A percentile compares a stretch with the other conserved stretches of the same genome.
Evolutionary conservation across 169 alveolate species (phyloP).

Genomic region (Plasmodium gonderi): DNA sequence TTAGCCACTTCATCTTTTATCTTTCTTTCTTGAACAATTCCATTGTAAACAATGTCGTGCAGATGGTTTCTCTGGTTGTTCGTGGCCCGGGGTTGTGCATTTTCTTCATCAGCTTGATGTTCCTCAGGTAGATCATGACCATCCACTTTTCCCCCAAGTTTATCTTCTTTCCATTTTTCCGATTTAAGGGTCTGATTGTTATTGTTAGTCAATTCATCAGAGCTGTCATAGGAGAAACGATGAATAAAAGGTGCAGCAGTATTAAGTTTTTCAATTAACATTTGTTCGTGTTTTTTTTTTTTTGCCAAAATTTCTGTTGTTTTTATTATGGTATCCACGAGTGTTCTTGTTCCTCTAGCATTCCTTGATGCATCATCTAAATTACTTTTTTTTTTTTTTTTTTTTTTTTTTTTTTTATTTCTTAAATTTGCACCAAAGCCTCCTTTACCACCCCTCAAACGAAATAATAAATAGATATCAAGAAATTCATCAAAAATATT

Average conservation of each 20-base stretch:
- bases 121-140: neutral
- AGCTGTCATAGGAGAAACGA: conserved; percentile 3
- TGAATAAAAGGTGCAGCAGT: conserved; percentile 8
- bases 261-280: conserved; percentile 23
- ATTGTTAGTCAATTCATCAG: neutral
- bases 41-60: conserved; percentile 24
- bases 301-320: conserved; percentile 34
- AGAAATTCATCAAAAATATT: conserved; percentile 68
- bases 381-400: conserved; percentile 41
- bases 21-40: conserved; percentile 37
- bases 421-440: conserved; percentile 73
- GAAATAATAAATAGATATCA: conserved; percentile 35
- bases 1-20: neutral
- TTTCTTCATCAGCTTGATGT: neutral
- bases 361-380: conserved; percentile 47
- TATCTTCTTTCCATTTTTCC: neutral
- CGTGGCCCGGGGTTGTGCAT: neutral
- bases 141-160: neutral
- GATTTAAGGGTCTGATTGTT: neutral
- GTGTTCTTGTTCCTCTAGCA: conserved; percentile 29
- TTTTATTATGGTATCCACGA: conserved; percentile 36
- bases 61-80: neutral
- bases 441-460: conserved; percentile 64
- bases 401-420: conserved; percentile 64
- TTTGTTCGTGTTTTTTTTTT: conserved; percentile 55